A percentile compares a stretch with the other conserved stretches of the same genome.
Evolutionary conservation across 129 eudicot genomes (phyloP).

Genomic region (Cynara cardunculus): DNA sequence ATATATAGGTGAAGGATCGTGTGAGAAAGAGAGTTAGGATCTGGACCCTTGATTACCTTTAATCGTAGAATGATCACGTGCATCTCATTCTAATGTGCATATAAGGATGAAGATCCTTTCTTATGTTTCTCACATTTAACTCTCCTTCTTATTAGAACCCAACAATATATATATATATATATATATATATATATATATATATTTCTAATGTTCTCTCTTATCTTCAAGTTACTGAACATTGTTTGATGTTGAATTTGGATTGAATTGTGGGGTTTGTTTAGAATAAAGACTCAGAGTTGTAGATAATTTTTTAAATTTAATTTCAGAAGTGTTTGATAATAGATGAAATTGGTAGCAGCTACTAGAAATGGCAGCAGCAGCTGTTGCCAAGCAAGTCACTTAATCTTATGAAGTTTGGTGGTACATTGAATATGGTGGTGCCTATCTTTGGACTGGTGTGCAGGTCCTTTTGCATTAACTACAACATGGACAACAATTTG

Average conservation of each 20-base stretch:
- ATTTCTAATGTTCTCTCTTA: background rate
- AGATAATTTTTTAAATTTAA: background rate
- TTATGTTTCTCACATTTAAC: too few species aligned
- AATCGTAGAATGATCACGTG: too few species aligned
- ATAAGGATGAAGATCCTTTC: too few species aligned
- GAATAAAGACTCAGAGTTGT: background rate
- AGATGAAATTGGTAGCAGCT: background rate
- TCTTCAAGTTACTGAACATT: background rate
- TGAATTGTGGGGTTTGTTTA: background rate
- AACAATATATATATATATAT: too few species aligned
- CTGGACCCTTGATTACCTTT: too few species aligned
- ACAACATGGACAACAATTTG: background rate
- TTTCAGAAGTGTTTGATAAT: background rate
- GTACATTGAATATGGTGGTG: slow-evolving; percentile 20
- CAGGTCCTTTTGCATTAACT: slow-evolving; percentile 2
- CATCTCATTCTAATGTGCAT: too few species aligned
- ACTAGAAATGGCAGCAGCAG: slow-evolving; percentile 3
- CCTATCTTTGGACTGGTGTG: slow-evolving; percentile 29
- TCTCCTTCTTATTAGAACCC: too few species aligned
- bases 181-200: too few species aligned
- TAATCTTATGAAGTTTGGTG: slow-evolving; percentile 23
- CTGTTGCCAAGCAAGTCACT: background rate
- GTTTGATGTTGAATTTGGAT: background rate
- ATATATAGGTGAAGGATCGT: too few species aligned
- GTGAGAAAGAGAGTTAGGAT: too few species aligned